Evolutionary conservation across 306 rosid genomes (phyloP).

Genomic region (Nissolia schottii): DNA sequence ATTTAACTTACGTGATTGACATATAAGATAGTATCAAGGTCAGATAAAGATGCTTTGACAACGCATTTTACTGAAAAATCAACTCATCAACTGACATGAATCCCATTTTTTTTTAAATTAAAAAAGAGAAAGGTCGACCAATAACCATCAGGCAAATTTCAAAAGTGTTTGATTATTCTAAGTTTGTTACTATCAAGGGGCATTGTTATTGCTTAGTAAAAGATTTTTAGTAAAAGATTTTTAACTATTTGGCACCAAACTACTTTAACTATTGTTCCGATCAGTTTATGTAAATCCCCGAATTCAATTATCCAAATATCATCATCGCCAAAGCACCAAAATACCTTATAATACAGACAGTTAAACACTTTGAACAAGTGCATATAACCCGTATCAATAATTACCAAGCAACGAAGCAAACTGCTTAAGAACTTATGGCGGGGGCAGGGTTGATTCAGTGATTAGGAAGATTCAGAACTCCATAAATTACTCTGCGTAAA

Average conservation of each 20-base stretch:
- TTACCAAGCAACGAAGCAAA: no score
- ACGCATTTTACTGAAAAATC: constrained; percentile 9
- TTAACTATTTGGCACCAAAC: neutral
- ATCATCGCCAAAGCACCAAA: neutral
- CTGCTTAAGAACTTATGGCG: neutral
- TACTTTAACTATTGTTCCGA: neutral
- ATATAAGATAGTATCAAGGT: constrained; percentile 9
- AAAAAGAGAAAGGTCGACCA: neutral
- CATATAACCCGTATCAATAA: no score
- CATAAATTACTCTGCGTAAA: neutral
- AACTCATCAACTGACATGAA: neutral
- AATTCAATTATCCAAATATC: neutral
- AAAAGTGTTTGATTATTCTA: neutral
- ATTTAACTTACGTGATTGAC: neutral
- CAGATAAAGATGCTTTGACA: constrained; percentile 26
- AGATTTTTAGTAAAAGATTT: neutral
- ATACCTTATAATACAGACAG: neutral
- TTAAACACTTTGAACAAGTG: neutral
- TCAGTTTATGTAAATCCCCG: neutral
- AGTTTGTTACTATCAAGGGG: neutral
- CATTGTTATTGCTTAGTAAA: neutral
- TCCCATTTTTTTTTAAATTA: no score
- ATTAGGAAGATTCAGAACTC: neutral
- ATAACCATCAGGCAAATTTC: neutral
- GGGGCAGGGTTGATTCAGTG: neutral